Evolutionary conservation across 1,284 basidiomycete genomes (phyloP).

Genomic region (Ustilago loliicola): DNA sequence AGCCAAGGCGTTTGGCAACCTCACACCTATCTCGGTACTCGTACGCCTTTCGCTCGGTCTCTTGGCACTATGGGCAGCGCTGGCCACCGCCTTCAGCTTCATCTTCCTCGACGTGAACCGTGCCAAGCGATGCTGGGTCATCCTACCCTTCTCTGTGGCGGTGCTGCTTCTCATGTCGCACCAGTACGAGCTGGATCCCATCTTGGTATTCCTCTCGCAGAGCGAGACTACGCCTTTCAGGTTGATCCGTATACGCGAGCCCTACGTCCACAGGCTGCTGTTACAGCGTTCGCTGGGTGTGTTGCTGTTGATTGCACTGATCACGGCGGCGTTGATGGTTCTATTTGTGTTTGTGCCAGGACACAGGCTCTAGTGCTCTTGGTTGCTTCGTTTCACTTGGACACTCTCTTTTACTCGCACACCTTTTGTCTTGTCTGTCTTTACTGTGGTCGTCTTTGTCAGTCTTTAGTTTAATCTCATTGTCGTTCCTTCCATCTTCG

Average conservation of each 20-base stretch:
- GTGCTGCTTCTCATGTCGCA: slow-evolving; percentile 90
- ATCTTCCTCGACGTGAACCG: slow-evolving; percentile 94
- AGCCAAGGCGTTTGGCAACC: slow-evolving; percentile 95
- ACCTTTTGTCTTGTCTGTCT: slow-evolving; percentile 26
- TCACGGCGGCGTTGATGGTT: slow-evolving; percentile 82
- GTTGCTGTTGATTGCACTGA: slow-evolving; percentile 76
- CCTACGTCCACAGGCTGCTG: slow-evolving; percentile 89
- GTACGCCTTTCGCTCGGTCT: slow-evolving; percentile 81
- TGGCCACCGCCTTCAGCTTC: slow-evolving; percentile 88
- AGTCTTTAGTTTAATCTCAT: not conserved
- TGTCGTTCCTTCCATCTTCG: slow-evolving; percentile 4
- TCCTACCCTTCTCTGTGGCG: slow-evolving; percentile 92
- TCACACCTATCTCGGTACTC: slow-evolving; percentile 89
- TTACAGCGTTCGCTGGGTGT: slow-evolving; percentile 89
- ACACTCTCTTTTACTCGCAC: slow-evolving; percentile 8
- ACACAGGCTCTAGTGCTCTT: slow-evolving; percentile 76
- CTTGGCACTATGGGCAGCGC: slow-evolving; percentile 89
- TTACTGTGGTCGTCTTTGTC: slow-evolving; percentile 1
- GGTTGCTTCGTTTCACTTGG: not conserved
- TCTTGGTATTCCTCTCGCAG: slow-evolving; percentile 73
- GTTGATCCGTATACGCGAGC: slow-evolving; percentile 87
- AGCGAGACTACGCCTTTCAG: slow-evolving; percentile 81
- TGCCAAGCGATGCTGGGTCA: slow-evolving; percentile 92
- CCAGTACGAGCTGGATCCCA: slow-evolving; percentile 94
- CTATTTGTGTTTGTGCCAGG: slow-evolving; percentile 93